Evolutionary conservation across 2,329 filamentous ascomycete species (phyloP), one percentile per base, ranked within the genome.

Genomic region (Colletotrichum destructivum): DNA sequence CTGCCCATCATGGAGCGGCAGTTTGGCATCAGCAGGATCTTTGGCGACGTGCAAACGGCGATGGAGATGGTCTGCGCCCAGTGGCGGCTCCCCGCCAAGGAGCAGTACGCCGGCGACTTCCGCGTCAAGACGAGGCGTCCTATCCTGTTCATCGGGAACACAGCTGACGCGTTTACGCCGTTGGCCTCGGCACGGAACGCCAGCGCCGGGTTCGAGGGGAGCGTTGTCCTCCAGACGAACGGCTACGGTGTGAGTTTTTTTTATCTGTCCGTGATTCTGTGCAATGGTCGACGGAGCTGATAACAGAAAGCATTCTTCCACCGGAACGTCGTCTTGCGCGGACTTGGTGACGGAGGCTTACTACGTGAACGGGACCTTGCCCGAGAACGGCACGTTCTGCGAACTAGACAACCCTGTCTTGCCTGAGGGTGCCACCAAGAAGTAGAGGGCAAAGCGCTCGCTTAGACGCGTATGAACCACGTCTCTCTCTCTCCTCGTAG

Each of bases 141-240:
- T 0, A 60, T 84, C 2, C 75, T 85, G 2, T 70, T 86, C 16
- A 76, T 85, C 12, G 79, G 80, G 9, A 84, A 82, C 69, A 80
- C 78, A 0, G 76, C 76, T 38, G 84, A 86, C 62, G 79, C 78
- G 0, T 75, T 80, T n/a, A 84, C 82, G 2, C 82, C 84, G 2
- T 73, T 85, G 8, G 74, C 62, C 3, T 82, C 82, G 21, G 83
- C 82, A 0, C 75, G 74, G 55, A 83, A 83, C 54, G 75, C 82
- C 44, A 83, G 80, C 40, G 70, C 75, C 6, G 78, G 77, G 1
- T 81, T 85, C 42, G 74, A 81, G 35, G 80, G 79, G 1, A 84
- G 83, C 46, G 78, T 79, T 11, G 74, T 84, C 5, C 77, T 84
- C 7, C 75, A 81, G 47, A 78, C 82, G 6, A 76, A 82, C 15